Evolutionary conservation across 2,329 filamentous ascomycete genomes (phyloP), one percentile per base, ranked within the genome.

Genomic region (Fusarium austroafricanum): DNA sequence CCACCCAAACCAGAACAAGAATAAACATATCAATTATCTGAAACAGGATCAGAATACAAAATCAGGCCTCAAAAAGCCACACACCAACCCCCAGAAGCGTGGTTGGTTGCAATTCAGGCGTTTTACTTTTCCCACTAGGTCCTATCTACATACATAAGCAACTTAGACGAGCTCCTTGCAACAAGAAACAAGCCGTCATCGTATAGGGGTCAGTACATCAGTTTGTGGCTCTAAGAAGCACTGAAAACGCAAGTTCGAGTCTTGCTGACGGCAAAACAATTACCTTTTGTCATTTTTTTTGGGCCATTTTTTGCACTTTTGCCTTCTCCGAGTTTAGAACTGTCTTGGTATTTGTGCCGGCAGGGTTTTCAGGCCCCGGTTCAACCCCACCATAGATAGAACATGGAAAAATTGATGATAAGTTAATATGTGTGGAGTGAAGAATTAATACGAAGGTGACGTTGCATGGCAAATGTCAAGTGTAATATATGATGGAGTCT

Each of bases 231-330:
- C 43, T 44, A 55, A 39, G 55, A 69, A 68, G 65, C 65, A 68
- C 65, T 68, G 65, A 69, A 68, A 68, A 68, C 65, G 65, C 65
- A 68, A 68, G 65, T 68, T 68, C 65, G 65, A 68, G 65, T 68
- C 65, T 68, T 68, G 65, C 65, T 68, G 65, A 68, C 65, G 65
- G 65, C 65, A 68, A 62, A 54, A 20, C 3, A 39, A 20, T 42
- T 29, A 10, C 8, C 35, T 63, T 67, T 67, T 65, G 49, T 8
- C n/a, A 17, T 52, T 67, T 40, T 40, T 26, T 23, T n/a, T n/a
- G n/a, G n/a, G n/a, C n/a, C n/a, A 17, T 52, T 67, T 40, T 40
- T 26, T 23, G 7, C 31, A 7, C 28, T 39, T 17, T 10, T n/a
- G 35, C 17, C 37, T 14, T 28, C 31, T 43, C 17, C 18, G 10